Conservation (phyloP, 495 filamentous ascomycete species). For the Podospora pseudocomata region DNA sequence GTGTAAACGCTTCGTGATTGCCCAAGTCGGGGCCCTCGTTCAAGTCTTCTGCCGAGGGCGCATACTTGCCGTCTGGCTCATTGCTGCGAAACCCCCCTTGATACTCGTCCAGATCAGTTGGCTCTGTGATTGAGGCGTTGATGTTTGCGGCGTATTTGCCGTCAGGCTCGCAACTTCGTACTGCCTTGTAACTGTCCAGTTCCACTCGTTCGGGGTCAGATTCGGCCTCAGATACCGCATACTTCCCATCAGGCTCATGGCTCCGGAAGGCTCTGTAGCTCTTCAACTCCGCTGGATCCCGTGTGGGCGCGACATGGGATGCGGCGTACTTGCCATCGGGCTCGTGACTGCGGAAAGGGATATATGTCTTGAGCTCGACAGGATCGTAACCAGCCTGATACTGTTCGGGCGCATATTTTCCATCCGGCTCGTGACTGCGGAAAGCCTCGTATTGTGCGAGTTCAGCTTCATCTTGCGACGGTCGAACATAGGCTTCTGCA, state of each 20-base stretch:
- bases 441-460: slow-evolving; percentile 34
- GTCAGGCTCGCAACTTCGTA: slow-evolving; percentile 10
- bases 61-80: slow-evolving; percentile 10
- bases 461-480: slow-evolving; percentile 16
- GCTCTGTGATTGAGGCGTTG: background rate
- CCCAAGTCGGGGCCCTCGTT: slow-evolving; percentile 32
- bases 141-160: slow-evolving; percentile 11
- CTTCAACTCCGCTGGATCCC: slow-evolving; percentile 12
- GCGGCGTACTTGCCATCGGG: slow-evolving; percentile 29
- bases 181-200: slow-evolving; percentile 27
- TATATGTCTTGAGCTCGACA: slow-evolving; percentile 17
- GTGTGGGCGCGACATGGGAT: background rate
- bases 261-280: slow-evolving; percentile 28
- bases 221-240: slow-evolving; percentile 21
- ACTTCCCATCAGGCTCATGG: slow-evolving; percentile 33
- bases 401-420: slow-evolving; percentile 28
- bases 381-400: background rate
- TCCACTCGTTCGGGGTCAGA: slow-evolving; percentile 20
- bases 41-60: slow-evolving; percentile 11
- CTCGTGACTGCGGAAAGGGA: slow-evolving; percentile 33
- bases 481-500: slow-evolving; percentile 10
- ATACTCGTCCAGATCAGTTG: slow-evolving; percentile 4
- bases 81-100: slow-evolving; percentile 9
- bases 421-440: slow-evolving; percentile 34
- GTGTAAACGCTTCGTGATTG: slow-evolving; percentile 32